Conservation (phyloP, 768 basidiomycete genomes). For the Tylopilus sp. region DNA sequence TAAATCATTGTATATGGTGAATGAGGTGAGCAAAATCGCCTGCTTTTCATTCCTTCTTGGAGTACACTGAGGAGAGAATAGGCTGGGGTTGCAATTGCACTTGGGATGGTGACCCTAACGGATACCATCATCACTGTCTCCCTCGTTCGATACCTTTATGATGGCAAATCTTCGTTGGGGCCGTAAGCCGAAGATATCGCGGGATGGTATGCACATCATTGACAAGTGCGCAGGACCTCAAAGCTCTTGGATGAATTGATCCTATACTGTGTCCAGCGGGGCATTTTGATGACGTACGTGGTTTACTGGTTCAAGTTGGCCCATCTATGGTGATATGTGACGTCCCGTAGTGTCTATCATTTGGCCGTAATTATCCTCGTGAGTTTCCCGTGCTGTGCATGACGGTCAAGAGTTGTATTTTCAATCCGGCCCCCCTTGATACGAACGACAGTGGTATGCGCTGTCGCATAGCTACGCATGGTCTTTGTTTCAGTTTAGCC, state of each 20-base stretch:
- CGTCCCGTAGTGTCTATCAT: conserved; percentile 3
- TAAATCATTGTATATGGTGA: background rate
- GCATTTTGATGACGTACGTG: conserved; percentile 15
- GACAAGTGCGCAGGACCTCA: background rate
- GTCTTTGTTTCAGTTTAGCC: conserved; percentile 13
- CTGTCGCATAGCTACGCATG: conserved; percentile 2
- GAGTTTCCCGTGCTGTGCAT: background rate
- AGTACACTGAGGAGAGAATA: background rate
- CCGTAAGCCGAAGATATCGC: conserved; percentile 2
- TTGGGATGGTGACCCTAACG: conserved; percentile 15
- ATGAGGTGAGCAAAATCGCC: conserved; percentile 5
- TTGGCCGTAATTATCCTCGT: conserved; percentile 8
- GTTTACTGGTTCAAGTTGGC: background rate
- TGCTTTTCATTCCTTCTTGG: background rate
- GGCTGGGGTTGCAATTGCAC: conserved; percentile 6
- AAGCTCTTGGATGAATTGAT: conserved; percentile 7
- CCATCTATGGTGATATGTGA: background rate
- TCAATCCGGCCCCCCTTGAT: no score
- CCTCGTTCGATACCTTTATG: conserved; percentile 9
- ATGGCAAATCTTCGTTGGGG: background rate
- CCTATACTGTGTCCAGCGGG: conserved; percentile 12
- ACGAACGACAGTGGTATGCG: conserved; percentile 5
- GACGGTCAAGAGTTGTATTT: background rate
- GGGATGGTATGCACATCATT: background rate
- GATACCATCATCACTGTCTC: conserved; percentile 13